A percentile compares a stretch with the other conserved stretches of the same genome.
phyloP scores from a whole-genome alignment of 345 rosid species.

The Alliaria petiolata region DNA sequence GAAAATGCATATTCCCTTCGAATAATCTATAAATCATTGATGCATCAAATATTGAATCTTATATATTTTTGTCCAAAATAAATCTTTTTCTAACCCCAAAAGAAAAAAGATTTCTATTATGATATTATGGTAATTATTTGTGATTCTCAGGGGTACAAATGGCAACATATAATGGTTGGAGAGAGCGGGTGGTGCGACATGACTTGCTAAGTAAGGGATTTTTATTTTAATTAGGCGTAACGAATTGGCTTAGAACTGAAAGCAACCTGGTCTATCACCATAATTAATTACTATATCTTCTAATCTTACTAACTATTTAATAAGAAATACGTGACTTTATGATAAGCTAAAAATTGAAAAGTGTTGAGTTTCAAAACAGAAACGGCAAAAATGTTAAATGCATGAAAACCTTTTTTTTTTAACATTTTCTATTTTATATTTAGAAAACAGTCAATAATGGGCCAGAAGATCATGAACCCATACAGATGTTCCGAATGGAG shows the following conservation, averaged over 20 bases:
- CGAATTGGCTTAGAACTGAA: constrained; percentile 31
- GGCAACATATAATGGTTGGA: neutral
- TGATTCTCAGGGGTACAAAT: constrained; percentile 3
- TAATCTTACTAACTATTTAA: neutral
- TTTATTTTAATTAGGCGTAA: constrained; percentile 50
- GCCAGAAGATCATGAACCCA: too few relatives aligned
- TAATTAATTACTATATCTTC: constrained; percentile 6
- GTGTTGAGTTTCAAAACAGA: neutral
- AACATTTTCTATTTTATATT: neutral
- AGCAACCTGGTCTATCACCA: constrained; percentile 27
- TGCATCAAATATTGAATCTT: neutral
- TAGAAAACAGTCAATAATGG: neutral
- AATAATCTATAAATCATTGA: too few relatives aligned
- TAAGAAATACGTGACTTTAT: neutral
- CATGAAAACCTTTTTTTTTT: neutral
- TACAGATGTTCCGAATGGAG: neutral
- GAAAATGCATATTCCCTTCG: neutral
- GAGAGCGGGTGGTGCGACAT: constrained; percentile 28
- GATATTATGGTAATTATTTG: neutral
- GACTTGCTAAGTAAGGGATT: constrained; percentile 58
- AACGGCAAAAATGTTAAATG: neutral
- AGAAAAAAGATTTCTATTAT: neutral
- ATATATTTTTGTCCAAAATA: too few relatives aligned
- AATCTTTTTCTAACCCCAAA: neutral
- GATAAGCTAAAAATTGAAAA: neutral